Conservation (phyloP, 495 filamentous ascomycete species). For the Xylaria intraflava region DNA sequence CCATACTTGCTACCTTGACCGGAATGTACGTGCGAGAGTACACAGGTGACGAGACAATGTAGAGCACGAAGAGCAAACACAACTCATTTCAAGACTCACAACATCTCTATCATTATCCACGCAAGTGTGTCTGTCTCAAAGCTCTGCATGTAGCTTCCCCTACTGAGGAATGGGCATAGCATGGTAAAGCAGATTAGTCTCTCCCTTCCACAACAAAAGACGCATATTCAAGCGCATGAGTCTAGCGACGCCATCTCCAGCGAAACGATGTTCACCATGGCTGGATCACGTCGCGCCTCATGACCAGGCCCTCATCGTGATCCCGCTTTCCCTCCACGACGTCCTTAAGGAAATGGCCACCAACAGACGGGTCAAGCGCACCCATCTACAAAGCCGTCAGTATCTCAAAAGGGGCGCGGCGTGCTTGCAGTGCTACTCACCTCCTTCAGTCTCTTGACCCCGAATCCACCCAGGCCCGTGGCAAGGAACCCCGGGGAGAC, state of each 20-base stretch:
- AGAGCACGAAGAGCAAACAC: too few species aligned
- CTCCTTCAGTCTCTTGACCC: slow-evolving; percentile 27
- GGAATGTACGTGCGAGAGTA: too few species aligned
- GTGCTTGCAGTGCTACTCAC: slow-evolving; percentile 14
- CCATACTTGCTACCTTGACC: too few species aligned
- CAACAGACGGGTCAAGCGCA: slow-evolving; percentile 37
- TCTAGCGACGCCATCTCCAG: background rate
- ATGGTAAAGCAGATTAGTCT: too few species aligned
- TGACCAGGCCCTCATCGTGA: slow-evolving; percentile 40
- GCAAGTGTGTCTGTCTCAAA: background rate
- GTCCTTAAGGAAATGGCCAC: slow-evolving; percentile 37
- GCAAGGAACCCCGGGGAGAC: slow-evolving; percentile 52
- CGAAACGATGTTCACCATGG: slow-evolving; percentile 30
- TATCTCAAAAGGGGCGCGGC: background rate
- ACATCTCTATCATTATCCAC: background rate
- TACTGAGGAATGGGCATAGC: too few species aligned
- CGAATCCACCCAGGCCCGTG: slow-evolving; percentile 40
- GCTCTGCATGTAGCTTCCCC: background rate
- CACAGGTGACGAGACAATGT: too few species aligned
- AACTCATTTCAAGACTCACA: too few species aligned
- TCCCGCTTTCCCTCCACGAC: slow-evolving; percentile 46
- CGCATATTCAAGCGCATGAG: too few species aligned
- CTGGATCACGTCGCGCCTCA: slow-evolving; percentile 33
- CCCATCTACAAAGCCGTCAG: slow-evolving; percentile 21
- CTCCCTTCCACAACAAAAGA: background rate